These are phyloP conservation scores for Syzygium jambos DNA, from an alignment of 345 rosid genomes.

Conservation along the genomic window DNA sequence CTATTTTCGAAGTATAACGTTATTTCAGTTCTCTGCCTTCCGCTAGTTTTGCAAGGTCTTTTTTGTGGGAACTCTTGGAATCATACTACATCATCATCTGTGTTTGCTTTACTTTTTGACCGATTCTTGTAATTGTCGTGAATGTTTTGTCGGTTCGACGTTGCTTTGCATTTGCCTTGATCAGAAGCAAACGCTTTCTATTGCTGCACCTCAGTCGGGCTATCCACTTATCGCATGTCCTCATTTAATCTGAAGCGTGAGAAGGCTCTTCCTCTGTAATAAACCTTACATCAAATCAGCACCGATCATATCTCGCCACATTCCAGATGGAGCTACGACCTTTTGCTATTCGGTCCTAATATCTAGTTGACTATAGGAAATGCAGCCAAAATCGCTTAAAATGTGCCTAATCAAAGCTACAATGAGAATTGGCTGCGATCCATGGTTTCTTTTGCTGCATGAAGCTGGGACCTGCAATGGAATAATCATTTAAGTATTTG, in stretches of 20 bases:
- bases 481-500: background rate
- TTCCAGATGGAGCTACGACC: background rate
- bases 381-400: background rate
- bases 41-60: background rate
- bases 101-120: background rate
- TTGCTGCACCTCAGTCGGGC: background rate
- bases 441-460: background rate
- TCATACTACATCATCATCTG: background rate
- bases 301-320: background rate
- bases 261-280: background rate
- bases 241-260: background rate
- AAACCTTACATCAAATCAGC: background rate
- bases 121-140: background rate
- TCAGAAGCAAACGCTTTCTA: background rate
- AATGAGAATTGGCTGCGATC: background rate
- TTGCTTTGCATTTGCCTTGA: background rate
- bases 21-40: background rate
- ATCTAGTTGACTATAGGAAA: background rate
- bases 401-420: background rate
- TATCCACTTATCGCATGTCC: background rate
- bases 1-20: background rate
- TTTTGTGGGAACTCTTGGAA: background rate
- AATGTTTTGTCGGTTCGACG: background rate
- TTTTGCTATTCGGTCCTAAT: background rate
- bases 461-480: background rate